Conservation (phyloP, 1,139 yeast genomes). For the Zygosaccharomyces sapae region DNA sequence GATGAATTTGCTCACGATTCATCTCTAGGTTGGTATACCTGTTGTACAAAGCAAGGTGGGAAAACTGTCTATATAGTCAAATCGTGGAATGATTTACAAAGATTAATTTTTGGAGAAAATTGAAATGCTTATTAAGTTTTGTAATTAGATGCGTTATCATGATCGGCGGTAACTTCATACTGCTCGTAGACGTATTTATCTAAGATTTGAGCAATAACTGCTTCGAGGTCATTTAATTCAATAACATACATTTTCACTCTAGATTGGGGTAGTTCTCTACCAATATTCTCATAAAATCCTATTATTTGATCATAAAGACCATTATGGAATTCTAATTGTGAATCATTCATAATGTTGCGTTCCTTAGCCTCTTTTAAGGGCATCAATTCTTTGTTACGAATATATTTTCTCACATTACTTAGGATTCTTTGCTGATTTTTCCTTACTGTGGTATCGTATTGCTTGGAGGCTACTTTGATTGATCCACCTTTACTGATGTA, state of each 20-base stretch:
- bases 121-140: slow-evolving; percentile 36
- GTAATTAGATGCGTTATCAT: background rate
- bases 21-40: slow-evolving; percentile 6
- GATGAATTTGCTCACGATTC: slow-evolving; percentile 7
- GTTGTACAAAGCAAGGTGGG: slow-evolving; percentile 15
- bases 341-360: background rate
- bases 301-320: slow-evolving; percentile 10
- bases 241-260: slow-evolving; percentile 7
- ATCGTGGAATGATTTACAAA: slow-evolving; percentile 19
- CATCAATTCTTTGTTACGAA: slow-evolving; percentile 9
- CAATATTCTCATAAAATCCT: slow-evolving; percentile 8
- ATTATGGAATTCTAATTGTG: slow-evolving; percentile 9
- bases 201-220: slow-evolving; percentile 10
- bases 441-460: slow-evolving; percentile 7
- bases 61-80: slow-evolving; percentile 19
- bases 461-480: slow-evolving; percentile 9
- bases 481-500: slow-evolving; percentile 10
- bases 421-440: slow-evolving; percentile 11
- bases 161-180: slow-evolving; percentile 7
- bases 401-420: slow-evolving; percentile 11
- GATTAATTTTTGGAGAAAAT: background rate
- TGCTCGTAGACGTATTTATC: slow-evolving; percentile 11
- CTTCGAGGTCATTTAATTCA: slow-evolving; percentile 10
- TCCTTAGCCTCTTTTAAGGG: slow-evolving; percentile 3
- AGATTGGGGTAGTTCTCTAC: background rate